Conservation (phyloP, 2,329 filamentous ascomycete genomes). For the Penicillium sumatraense region DNA sequence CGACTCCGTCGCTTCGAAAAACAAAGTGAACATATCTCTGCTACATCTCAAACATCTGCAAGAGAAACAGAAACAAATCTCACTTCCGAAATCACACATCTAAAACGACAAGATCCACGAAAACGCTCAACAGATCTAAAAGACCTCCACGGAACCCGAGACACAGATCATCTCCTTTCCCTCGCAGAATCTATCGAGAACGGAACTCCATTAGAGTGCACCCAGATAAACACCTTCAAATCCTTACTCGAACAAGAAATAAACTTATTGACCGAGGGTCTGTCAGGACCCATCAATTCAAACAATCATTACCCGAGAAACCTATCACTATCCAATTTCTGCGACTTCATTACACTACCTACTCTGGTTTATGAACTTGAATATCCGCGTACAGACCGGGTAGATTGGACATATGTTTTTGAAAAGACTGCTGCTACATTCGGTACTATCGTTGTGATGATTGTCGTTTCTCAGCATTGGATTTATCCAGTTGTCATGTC, state of each 20-base stretch:
- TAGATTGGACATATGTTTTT: conserved; percentile 75
- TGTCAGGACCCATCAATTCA: conserved; percentile 64
- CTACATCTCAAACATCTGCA: background rate
- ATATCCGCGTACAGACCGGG: conserved; percentile 71
- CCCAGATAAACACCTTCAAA: conserved; percentile 60
- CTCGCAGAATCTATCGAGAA: conserved; percentile 68
- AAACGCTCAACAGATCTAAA: conserved; percentile 38
- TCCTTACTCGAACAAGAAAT: conserved; percentile 70
- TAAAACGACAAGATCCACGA: conserved; percentile 43
- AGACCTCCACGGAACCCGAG: conserved; percentile 19
- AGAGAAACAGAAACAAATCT: background rate
- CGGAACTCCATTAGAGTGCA: conserved; percentile 58
- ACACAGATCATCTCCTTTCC: conserved; percentile 61
- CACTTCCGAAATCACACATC: conserved; percentile 8
- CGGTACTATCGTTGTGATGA: conserved; percentile 74
- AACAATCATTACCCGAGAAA: conserved; percentile 69
- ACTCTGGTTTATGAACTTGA: conserved; percentile 78
- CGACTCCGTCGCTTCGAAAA: conserved; percentile 16
- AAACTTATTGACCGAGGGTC: conserved; percentile 66
- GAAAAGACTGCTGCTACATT: conserved; percentile 74
- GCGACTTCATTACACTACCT: conserved; percentile 74
- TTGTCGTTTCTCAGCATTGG: conserved; percentile 74
- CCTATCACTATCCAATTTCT: conserved; percentile 66
- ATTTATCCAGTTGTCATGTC: conserved; percentile 77
- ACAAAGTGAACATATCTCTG: background rate